These are phyloP conservation scores for Beauveria asiatica DNA, from an alignment of 2,329 filamentous ascomycete species.

Conservation along the genomic window DNA sequence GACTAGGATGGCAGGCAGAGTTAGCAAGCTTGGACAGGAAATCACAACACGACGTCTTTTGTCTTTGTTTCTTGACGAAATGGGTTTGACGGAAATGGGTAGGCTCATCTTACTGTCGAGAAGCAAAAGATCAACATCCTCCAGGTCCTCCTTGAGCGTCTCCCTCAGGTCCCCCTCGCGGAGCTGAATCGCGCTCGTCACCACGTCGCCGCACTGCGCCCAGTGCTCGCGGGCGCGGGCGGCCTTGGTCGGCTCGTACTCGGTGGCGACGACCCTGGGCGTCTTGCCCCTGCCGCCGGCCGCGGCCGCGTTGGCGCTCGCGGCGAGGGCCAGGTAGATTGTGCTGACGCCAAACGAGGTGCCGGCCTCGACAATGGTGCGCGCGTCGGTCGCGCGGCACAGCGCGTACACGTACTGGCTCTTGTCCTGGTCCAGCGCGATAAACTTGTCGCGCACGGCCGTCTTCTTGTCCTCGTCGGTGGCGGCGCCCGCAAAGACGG, in stretches of 20 bases:
- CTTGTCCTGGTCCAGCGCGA: slow-evolving; percentile 48
- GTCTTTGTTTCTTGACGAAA: no score
- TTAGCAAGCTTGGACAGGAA: not conserved
- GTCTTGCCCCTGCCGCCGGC: not conserved
- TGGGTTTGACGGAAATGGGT: not conserved
- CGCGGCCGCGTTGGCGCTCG: slow-evolving; percentile 30
- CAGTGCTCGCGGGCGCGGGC: slow-evolving; percentile 40
- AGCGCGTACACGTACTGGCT: slow-evolving; percentile 44
- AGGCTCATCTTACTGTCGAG: slow-evolving; percentile 43
- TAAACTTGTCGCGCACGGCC: slow-evolving; percentile 42
- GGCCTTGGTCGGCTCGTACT: slow-evolving; percentile 45
- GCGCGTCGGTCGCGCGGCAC: slow-evolving; percentile 34
- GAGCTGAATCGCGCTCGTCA: slow-evolving; percentile 40
- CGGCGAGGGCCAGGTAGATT: slow-evolving; percentile 49
- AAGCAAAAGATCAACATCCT: slow-evolving; percentile 32
- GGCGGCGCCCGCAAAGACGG: slow-evolving; percentile 11
- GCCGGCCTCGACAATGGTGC: slow-evolving; percentile 45
- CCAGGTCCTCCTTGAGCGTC: slow-evolving; percentile 28
- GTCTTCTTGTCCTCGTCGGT: slow-evolving; percentile 18
- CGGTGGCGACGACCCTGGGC: slow-evolving; percentile 42
- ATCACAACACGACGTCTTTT: no score
- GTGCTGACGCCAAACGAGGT: slow-evolving; percentile 51
- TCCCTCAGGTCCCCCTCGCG: slow-evolving; percentile 45
- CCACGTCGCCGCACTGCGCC: slow-evolving; percentile 36
- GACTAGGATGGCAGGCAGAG: slow-evolving; percentile 25